Percentiles rank a stretch among this genome's conserved stretches.
Evolutionary conservation across 768 basidiomycete genomes (phyloP).

Genomic region (Panaeolus cyanescens): DNA sequence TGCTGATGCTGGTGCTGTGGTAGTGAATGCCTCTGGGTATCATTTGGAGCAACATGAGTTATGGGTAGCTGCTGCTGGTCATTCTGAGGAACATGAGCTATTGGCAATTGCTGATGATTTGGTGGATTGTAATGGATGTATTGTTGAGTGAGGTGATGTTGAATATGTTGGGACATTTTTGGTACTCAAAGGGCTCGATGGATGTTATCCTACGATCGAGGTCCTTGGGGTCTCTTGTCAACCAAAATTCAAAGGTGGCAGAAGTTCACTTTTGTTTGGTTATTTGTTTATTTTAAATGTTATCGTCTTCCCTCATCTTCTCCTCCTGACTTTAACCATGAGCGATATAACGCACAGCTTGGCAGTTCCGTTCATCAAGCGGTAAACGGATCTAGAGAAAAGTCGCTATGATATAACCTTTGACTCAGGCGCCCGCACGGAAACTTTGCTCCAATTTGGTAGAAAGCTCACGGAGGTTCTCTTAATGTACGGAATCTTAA

Average conservation of each 20-base stretch:
- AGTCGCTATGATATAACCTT: background rate
- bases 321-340: background rate
- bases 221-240: constrained; percentile 41
- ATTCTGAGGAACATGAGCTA: constrained; percentile 35
- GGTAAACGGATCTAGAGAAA: no score
- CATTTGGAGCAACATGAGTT: constrained; percentile 27
- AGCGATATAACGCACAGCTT: background rate
- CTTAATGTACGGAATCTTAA: background rate
- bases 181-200: constrained; percentile 21
- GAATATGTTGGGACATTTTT: constrained; percentile 48
- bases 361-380: background rate
- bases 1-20: constrained; percentile 24
- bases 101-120: constrained; percentile 28
- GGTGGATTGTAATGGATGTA: constrained; percentile 15
- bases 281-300: background rate
- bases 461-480: background rate
- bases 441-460: no score
- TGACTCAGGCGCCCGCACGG: background rate
- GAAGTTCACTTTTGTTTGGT: constrained; percentile 13
- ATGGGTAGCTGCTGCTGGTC: constrained; percentile 31
- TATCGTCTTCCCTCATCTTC: background rate
- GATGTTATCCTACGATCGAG: constrained; percentile 30
- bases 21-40: constrained; percentile 32
- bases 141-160: constrained; percentile 21
- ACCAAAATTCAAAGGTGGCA: constrained; percentile 18